phyloP scores from a whole-genome alignment of 2,329 filamentous ascomycete species.

The Thielaviopsis populi region DNA sequence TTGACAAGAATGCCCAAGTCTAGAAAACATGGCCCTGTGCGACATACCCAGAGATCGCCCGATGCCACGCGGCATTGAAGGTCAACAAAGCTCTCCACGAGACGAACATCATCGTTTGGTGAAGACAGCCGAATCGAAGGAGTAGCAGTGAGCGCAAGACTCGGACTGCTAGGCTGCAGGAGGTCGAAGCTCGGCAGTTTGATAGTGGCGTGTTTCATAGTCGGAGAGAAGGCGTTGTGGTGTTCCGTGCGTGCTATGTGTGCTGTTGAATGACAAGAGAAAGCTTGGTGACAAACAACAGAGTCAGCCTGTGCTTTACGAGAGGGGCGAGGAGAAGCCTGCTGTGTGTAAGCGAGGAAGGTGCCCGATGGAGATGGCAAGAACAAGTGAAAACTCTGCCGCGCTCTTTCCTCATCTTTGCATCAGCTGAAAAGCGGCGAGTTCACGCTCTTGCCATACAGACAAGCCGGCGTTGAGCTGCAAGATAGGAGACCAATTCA shows the following conservation, averaged over 20 bases:
- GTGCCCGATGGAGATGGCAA: neutral
- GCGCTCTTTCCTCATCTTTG: neutral
- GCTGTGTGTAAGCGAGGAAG: neutral
- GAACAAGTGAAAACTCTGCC: neutral
- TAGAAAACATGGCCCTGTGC: slow-evolving; percentile 15
- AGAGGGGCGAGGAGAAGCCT: neutral
- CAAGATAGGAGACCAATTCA: no score
- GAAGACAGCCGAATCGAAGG: slow-evolving; percentile 3
- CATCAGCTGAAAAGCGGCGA: neutral
- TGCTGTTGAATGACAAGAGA: neutral
- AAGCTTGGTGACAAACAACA: neutral
- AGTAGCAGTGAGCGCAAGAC: neutral
- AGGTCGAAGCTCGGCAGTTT: slow-evolving; percentile 6
- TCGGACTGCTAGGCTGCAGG: neutral
- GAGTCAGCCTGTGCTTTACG: no score
- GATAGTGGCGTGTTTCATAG: slow-evolving; percentile 5
- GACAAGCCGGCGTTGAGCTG: neutral
- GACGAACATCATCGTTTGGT: neutral
- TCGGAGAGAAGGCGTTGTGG: neutral
- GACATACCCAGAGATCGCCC: slow-evolving; percentile 15
- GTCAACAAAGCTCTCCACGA: slow-evolving; percentile 6
- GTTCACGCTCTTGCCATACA: neutral
- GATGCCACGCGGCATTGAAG: slow-evolving; percentile 6
- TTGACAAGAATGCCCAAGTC: slow-evolving; percentile 11
- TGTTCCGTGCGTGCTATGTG: no score